Base-by-base conservation (phyloP, 768 basidiomycete species). In the Lentinus brumalis region DNA sequence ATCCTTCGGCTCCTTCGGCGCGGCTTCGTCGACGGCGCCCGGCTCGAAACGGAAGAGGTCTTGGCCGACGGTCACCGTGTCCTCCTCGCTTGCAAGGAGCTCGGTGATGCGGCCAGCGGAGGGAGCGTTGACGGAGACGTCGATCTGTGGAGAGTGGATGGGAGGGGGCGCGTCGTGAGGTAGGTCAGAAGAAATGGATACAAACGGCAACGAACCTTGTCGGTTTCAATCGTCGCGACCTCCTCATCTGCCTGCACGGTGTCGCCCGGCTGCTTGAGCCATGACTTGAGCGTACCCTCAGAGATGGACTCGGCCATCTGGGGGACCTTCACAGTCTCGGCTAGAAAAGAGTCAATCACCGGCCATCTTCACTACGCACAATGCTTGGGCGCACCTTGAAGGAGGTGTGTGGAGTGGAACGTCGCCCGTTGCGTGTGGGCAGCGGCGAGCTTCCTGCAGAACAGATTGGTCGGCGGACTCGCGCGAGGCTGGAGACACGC, bases 221-320 rank as follows among this genome's bases (percentile, higher is more conserved):
- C 96, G 8, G 96, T 99, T 79, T 98, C 96, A 66, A 98, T 98
- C 47, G 94, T 96, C 15, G 94, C 96, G 45, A 99, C 83, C 78
- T 99, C 96, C 77, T 98, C 96, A 72, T 98, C 96, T 31, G 81
- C 88, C 72, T 88, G 84, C 57, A 98, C 95, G 59, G 79, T 83
- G 72, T 99, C 96, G 14, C 96, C 96, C 53, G 91, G 87, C 76
- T 96, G 85, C 79, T 98, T 98, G 67, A 84, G 81, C 94, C 94
- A 99, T 30, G 91, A 81, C 78, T 95, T 97, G 53, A 99, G 81
- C 5, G 96, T 98, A 39, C 96, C 96, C 75, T 99, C 96, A 40
- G 93, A 92, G 76, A 98, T 98, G 62, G 96, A 98, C 74, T 98
- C 96, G 30, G 96, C 93, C 94, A 98, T 96, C 75, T 94, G 91